Conservation (phyloP, 2,329 filamentous ascomycete species). For the Westerdykella ornata region DNA sequence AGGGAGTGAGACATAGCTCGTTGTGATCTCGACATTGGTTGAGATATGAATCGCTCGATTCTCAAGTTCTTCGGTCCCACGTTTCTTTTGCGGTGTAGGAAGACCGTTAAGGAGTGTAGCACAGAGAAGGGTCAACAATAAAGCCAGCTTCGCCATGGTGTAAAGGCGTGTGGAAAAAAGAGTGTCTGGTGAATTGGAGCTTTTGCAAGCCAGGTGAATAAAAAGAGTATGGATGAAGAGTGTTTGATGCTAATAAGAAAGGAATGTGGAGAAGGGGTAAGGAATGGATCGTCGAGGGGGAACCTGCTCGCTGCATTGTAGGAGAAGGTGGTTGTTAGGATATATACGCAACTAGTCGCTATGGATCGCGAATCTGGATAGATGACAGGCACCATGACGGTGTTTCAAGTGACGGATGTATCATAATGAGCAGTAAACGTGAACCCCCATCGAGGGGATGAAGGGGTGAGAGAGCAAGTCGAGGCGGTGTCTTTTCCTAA, state of each 20-base stretch:
- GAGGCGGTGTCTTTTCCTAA: constrained; percentile 19
- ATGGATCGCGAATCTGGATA: not conserved
- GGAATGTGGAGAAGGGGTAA: constrained; percentile 21
- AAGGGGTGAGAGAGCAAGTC: constrained; percentile 13
- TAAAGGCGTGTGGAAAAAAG: constrained; percentile 5
- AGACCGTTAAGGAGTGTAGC: constrained; percentile 18
- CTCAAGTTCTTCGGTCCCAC: constrained; percentile 7
- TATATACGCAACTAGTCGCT: constrained; percentile 20
- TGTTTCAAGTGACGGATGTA: constrained; percentile 19
- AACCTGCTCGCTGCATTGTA: constrained; percentile 14
- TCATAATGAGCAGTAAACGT: constrained; percentile 13
- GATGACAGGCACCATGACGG: constrained; percentile 2
- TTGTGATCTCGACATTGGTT: constrained; percentile 19
- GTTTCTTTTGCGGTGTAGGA: constrained; percentile 16
- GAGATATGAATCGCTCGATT: constrained; percentile 22
- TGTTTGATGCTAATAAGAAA: constrained; percentile 11
- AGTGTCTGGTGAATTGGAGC: constrained; percentile 6
- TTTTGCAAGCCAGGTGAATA: constrained; percentile 11
- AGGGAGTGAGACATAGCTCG: constrained; percentile 26
- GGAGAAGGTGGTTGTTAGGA: constrained; percentile 3
- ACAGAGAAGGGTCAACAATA: constrained; percentile 21
- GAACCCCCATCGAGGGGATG: constrained; percentile 13
- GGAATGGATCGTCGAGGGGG: constrained; percentile 21
- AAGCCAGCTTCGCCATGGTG: constrained; percentile 24
- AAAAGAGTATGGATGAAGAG: constrained; percentile 12